These are phyloP conservation scores for Morella rubra DNA, from an alignment of 306 rosid genomes.

Conservation along the genomic window DNA sequence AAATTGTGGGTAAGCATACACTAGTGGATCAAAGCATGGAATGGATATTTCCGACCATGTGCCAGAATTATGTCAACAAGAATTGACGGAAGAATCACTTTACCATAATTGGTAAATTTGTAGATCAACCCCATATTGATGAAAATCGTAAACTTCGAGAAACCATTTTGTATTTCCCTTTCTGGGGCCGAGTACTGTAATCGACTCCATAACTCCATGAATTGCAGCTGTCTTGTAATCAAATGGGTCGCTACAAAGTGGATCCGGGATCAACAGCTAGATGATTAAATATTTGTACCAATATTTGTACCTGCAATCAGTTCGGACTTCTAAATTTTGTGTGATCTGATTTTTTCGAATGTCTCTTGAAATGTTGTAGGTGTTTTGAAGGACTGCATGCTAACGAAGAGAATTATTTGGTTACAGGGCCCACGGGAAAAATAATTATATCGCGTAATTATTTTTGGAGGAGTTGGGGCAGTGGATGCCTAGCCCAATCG, in stretches of 20 bases:
- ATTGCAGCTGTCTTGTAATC: conserved; percentile 69
- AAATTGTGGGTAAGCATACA: not conserved
- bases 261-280: conserved; percentile 63
- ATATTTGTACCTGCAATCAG: conserved; percentile 4
- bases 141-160: not conserved
- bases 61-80: not conserved
- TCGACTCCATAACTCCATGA: not conserved
- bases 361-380: no score
- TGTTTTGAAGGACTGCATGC: no score
- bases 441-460: no score
- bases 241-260: conserved; percentile 96
- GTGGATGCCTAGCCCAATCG: no score
- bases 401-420: no score
- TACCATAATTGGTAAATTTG: not conserved
- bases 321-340: not conserved
- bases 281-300: conserved; percentile 29
- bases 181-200: not conserved
- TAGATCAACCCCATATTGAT: no score
- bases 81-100: not conserved
- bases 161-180: not conserved
- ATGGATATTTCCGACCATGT: not conserved
- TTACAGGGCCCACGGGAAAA: no score
- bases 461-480: no score
- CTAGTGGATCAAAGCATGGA: not conserved
- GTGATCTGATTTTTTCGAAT: no score